A percentile compares a stretch with the other conserved stretches of the same genome.
These are phyloP conservation scores for Ceratobasidium sp. DNA, from an alignment of 1,284 basidiomycete genomes.

Conservation along the genomic window DNA sequence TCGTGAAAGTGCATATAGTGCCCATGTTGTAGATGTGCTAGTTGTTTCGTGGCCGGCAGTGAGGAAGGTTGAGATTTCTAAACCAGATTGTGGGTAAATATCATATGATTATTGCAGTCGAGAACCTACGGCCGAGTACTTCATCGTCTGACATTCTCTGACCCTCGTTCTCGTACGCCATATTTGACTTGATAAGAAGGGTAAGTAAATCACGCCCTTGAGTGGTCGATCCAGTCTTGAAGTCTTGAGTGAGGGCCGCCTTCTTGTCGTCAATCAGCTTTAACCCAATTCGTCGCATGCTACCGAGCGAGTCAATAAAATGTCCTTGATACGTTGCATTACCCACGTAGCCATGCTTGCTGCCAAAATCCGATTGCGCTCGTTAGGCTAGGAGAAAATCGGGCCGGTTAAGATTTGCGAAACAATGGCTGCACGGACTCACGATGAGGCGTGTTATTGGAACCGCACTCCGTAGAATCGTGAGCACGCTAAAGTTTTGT, in stretches of 20 bases:
- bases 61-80: too few species aligned
- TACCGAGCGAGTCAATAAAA: constrained; percentile 18
- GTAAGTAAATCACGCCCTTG: too few species aligned
- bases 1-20: constrained; percentile 58
- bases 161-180: constrained; percentile 51
- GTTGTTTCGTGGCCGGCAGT: constrained; percentile 56
- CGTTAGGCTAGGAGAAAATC: neutral
- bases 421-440: neutral
- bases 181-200: too few species aligned
- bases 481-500: constrained; percentile 51
- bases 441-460: constrained; percentile 1
- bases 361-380: constrained; percentile 1
- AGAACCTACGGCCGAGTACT: neutral
- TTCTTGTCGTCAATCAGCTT: constrained; percentile 56
- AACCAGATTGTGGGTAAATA: neutral
- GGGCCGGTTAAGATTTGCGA: constrained; percentile 16
- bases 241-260: constrained; percentile 50
- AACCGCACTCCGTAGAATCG: constrained; percentile 5
- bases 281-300: constrained; percentile 47
- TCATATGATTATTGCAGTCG: constrained; percentile 48
- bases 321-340: constrained; percentile 45
- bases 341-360: constrained; percentile 27
- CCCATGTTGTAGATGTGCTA: constrained; percentile 66
- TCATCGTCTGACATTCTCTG: constrained; percentile 49
- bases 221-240: constrained; percentile 31